Conservation (phyloP, 495 filamentous ascomycete genomes). For the Margaritispora aquatica region DNA sequence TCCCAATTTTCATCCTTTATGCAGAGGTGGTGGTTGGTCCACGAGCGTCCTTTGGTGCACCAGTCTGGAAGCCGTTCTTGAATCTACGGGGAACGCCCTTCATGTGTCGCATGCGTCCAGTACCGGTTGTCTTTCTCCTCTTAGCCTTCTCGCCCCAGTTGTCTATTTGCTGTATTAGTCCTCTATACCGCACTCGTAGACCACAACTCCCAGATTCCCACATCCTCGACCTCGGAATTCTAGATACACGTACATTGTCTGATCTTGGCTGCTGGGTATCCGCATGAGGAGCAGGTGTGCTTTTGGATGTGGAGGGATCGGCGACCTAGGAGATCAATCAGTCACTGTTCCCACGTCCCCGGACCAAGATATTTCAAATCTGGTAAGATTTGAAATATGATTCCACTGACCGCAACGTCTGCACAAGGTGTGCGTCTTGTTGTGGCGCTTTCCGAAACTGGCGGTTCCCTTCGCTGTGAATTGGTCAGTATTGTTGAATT, state of each 20-base stretch:
- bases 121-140: conserved; percentile 97
- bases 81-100: conserved; percentile 84
- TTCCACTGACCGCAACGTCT: conserved; percentile 90
- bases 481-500: conserved; percentile 12
- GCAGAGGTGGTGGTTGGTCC: conserved; percentile 41
- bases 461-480: conserved; percentile 76
- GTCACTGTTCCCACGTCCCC: conserved; percentile 2
- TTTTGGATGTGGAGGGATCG: conserved; percentile 99
- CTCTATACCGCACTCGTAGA: conserved; percentile 17
- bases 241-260: conserved; percentile 82
- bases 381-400: neutral
- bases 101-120: conserved; percentile 87
- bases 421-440: conserved; percentile 99
- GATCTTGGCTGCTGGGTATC: conserved; percentile 94
- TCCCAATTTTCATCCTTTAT: conserved; percentile 21
- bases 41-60: conserved; percentile 76
- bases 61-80: conserved; percentile 94
- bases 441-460: conserved; percentile 96
- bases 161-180: conserved; percentile 47
- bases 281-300: conserved; percentile 94
- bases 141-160: conserved; percentile 99
- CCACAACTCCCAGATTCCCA: neutral
- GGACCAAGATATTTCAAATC: neutral
- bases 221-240: neutral
- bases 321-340: conserved; percentile 53